Base-by-base conservation (phyloP, 2,329 filamentous ascomycete genomes). In the Colletotrichum theobromicola region DNA sequence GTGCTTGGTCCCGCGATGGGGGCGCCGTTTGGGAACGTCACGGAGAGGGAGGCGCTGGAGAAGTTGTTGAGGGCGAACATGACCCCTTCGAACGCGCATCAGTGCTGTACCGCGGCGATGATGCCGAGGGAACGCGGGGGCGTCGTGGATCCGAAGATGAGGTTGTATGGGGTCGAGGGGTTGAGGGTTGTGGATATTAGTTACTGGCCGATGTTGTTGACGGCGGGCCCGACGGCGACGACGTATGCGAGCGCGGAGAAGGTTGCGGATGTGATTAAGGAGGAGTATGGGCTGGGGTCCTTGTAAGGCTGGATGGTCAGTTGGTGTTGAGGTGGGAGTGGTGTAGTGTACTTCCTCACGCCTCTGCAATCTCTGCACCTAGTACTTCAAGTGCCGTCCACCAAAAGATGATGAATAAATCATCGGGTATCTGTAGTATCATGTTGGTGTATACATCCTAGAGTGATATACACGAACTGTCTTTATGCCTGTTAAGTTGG, bases 1-100 rank as follows among this genome's bases (percentile, higher is more conserved):
- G 74, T 55, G n/a, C 79, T 84, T 1, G 79, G 77, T 2, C 78
- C 83, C 5, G 70, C 72, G 15, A 81, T 83, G 77, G 74, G 77
- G 4, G 72, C 75, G 1, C 83, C 82, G 4, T 81, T 79, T 46
- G 81, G 78, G 2, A 69, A 69, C 5, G 67, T 71, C 5, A 60
- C 80, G 8, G 80, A 46, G 0, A 18, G 81, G 63, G 80, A 79
- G 35, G 77, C 81, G 24, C 69, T 85, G 57, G 77, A 75, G 37
- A 46, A 53, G 7, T 57, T 79, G 55, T 42, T 79, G 77, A 53
- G 58, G 35, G 66, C 24, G 13, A 63, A 63, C 12, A 70, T 73
- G 66, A n/a, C 26, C 9, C 50, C 55, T 8, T 65, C 67, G 2
- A 64, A 70, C 8, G 67, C 60, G 37, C 72, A 73, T 24, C 12